Evolutionary conservation across 1,284 basidiomycete genomes (phyloP).

Genomic region (Bjerkandera adusta): DNA sequence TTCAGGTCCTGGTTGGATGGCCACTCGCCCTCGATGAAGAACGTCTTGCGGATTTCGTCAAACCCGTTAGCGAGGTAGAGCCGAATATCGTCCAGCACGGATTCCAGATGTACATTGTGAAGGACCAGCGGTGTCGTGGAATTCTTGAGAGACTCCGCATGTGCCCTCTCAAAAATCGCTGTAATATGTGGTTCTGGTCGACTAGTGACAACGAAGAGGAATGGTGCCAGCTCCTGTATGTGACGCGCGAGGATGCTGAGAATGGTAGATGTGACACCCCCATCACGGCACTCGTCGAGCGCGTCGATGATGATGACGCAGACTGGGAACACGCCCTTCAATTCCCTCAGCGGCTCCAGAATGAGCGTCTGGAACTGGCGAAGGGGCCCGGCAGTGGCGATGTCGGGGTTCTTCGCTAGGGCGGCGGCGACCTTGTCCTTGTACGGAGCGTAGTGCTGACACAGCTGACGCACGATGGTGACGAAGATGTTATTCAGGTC

Average conservation of each 20-base stretch:
- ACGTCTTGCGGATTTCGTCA: background rate
- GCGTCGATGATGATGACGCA: conserved; percentile 5
- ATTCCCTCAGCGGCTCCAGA: conserved; percentile 4
- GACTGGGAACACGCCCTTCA: background rate
- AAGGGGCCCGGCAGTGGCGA: background rate
- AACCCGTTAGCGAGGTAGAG: background rate
- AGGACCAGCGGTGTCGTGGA: background rate
- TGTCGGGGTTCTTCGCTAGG: background rate
- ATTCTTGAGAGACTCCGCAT: background rate
- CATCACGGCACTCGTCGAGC: conserved; percentile 1
- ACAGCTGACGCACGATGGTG: conserved; percentile 26
- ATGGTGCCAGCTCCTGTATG: background rate
- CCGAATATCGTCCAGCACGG: background rate
- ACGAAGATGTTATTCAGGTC: conserved; percentile 23
- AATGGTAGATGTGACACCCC: conserved; percentile 7
- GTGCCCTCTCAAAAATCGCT: background rate
- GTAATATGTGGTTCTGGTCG: conserved; percentile 10
- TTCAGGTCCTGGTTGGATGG: background rate
- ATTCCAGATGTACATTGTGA: background rate
- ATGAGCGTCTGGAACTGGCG: conserved; percentile 11
- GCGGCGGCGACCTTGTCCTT: conserved; percentile 16
- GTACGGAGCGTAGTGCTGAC: conserved; percentile 9
- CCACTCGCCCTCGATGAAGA: background rate
- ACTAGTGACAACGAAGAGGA: background rate
- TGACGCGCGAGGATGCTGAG: background rate